Base-by-base conservation (phyloP, 345 rosid genomes). In the Gynandropsis gynandra region DNA sequence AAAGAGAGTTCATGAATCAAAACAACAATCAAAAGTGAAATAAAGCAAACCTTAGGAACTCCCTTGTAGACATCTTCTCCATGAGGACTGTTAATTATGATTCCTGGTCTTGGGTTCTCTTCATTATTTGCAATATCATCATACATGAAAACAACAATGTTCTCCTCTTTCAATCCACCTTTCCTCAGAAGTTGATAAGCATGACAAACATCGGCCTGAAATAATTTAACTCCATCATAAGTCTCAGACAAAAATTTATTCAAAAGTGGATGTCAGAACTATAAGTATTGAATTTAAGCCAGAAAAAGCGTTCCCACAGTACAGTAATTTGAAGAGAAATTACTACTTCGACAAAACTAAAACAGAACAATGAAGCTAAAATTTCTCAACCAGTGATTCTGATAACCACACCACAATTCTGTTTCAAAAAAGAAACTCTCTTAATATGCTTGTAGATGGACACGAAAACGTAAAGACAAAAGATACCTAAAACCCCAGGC, bases 141-240 rank as follows among this genome's bases (percentile, higher is more conserved):
- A 47, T 87, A 92, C 95, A 92, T 87, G 64, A 87, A 87, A 33
- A 87, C 95, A 21, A 92, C 64, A 3, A 92, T 87, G 51, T 92
- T 92, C 71, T 92, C 97, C 41, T 92, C 98, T 54, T 87, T 85
- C 49, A 92, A 31, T 31, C 97, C 97, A 4, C 97, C 98, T 63
- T 85, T 79, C 70, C 62, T 92, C 72, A 92, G 54, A 46, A 87
- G 75, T 74, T 87, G 98, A 72, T 87, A 92, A 11, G 98, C 95
- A 71, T 92, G 98, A 42, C 97, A 92, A 34, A 92, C 68, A 78
- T 85, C 95, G 9, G 95, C 83, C 95, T 82, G 68, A 32, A 61
- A 56, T 16, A 48, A n/a, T 35, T 17, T n/a, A 49, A n/a, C 40
- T 39, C 9, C 11, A 37, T 13, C 42, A 31, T 47, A 8, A 63